Conservation (phyloP, 768 basidiomycete genomes). For the Boletus sp. region DNA sequence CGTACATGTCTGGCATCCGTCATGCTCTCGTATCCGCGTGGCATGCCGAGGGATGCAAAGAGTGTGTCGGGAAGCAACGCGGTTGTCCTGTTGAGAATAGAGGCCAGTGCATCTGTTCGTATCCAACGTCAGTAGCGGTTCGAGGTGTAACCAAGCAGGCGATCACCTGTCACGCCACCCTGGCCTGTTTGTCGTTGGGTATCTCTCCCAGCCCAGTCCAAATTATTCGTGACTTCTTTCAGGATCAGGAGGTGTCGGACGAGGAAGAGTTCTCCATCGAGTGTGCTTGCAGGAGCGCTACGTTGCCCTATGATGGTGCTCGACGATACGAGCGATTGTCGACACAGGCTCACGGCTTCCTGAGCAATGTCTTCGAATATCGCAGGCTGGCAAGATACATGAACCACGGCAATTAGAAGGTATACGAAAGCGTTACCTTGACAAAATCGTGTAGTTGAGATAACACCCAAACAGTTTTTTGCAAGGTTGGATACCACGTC, state of each 20-base stretch:
- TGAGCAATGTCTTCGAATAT: slow-evolving; percentile 97
- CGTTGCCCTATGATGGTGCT: slow-evolving; percentile 59
- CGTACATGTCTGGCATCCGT: slow-evolving; percentile 70
- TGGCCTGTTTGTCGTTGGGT: slow-evolving; percentile 41
- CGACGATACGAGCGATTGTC: slow-evolving; percentile 73
- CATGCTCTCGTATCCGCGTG: slow-evolving; percentile 57
- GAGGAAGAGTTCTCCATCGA: slow-evolving; percentile 84
- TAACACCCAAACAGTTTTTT: slow-evolving; percentile 88
- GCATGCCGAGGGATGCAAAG: slow-evolving; percentile 68
- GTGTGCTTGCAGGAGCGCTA: slow-evolving; percentile 38
- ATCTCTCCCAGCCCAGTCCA: slow-evolving; percentile 58
- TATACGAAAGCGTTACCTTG: slow-evolving; percentile 52
- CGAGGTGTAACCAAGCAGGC: not conserved
- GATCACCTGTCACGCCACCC: slow-evolving; percentile 57
- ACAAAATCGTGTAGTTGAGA: slow-evolving; percentile 88
- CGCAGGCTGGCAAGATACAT: slow-evolving; percentile 56
- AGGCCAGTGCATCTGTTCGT: slow-evolving; percentile 28
- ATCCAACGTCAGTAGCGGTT: slow-evolving; percentile 1
- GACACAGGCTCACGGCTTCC: slow-evolving; percentile 82
- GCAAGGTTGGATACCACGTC: slow-evolving; percentile 89
- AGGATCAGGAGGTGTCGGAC: slow-evolving; percentile 86
- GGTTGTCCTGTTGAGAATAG: slow-evolving; percentile 32
- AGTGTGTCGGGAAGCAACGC: slow-evolving; percentile 60
- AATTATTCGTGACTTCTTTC: slow-evolving; percentile 81
- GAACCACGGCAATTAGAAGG: not conserved